These are phyloP conservation scores for Hexamita inflata DNA, from an alignment of 208 protist species.

Conservation along the genomic window DNA sequence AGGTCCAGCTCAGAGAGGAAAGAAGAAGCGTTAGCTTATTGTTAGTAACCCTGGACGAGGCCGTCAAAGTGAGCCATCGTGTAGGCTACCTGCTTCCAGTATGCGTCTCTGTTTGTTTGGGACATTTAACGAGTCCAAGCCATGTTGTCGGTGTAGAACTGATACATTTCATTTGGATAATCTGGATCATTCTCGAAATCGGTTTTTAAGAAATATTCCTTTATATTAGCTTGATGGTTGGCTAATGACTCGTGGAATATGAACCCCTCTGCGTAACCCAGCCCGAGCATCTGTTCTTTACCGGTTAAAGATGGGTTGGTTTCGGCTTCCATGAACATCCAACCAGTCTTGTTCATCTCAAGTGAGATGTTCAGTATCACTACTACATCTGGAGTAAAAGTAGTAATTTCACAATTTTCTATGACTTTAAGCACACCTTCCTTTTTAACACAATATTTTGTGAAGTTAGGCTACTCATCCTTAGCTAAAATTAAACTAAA, in stretches of 20 bases:
- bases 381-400: too few relatives aligned
- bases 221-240: slow-evolving; percentile 9
- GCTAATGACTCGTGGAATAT: not conserved
- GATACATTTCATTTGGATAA: not conserved
- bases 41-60: not conserved
- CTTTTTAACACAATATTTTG: too few relatives aligned
- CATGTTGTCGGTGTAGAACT: not conserved
- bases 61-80: slow-evolving; percentile 21
- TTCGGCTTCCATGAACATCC: not conserved
- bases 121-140: not conserved
- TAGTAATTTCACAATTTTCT: too few relatives aligned
- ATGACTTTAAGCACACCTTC: too few relatives aligned
- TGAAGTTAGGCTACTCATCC: too few relatives aligned
- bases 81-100: slow-evolving; percentile 9
- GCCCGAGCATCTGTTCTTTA: not conserved
- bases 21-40: too few relatives aligned
- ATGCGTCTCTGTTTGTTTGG: not conserved
- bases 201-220: slow-evolving; percentile 1
- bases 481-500: too few relatives aligned
- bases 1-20: slow-evolving; percentile 13
- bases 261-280: slow-evolving; percentile 6
- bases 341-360: slow-evolving; percentile 3
- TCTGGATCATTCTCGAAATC: too few relatives aligned
- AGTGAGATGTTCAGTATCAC: too few relatives aligned
- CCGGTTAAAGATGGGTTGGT: not conserved